Base-by-base conservation (phyloP, 106 monocot species). In the Hemerocallis citrina region DNA sequence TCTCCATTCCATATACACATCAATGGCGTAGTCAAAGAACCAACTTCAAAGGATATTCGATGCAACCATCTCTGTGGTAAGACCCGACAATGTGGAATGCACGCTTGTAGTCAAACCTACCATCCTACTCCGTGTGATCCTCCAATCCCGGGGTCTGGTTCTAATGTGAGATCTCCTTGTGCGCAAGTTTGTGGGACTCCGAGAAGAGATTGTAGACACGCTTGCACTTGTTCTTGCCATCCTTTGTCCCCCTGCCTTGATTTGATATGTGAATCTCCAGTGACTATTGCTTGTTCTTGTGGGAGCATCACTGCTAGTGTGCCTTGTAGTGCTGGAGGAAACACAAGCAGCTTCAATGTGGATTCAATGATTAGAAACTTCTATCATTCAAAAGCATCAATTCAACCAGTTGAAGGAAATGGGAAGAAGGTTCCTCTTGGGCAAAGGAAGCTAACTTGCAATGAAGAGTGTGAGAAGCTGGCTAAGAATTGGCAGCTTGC, bases 41-140 rank as follows among this genome's bases (percentile, higher is more conserved):
- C n/a, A n/a, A n/a, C n/a, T n/a, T 99, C 85, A 1, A 92, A 72
- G 59, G 88, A 92, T 52, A 92, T 99, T 15, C 74, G 98, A 6
- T 99, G 98, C 65, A 99, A 82, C 52, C 98, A 99, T 55, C 85
- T 85, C 3, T 99, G 98, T 65, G 88, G 98, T 1, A 99, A 85
- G 81, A 99, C 88, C 38, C 64, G 98, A 22, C 81, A 74, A 28
- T 99, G 98, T 61, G 92, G 98, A 35, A 65, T 99, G 52, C 92
- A 92, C 62, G 98, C 92, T 11, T 92, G 92, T 74, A 73, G 59
- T 0, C 71, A 79, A 19, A 63, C 82, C 37, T 99, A 92, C 39
- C 98, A 99, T 72, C 82, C 92, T 62, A 57, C 82, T 65, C 98
- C 92, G 11, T 99, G 98, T 60, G 88, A 99, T 78, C 23, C 81